These are phyloP conservation scores for Aquilaria sinensis DNA, from an alignment of 345 rosid genomes.

Conservation along the genomic window DNA sequence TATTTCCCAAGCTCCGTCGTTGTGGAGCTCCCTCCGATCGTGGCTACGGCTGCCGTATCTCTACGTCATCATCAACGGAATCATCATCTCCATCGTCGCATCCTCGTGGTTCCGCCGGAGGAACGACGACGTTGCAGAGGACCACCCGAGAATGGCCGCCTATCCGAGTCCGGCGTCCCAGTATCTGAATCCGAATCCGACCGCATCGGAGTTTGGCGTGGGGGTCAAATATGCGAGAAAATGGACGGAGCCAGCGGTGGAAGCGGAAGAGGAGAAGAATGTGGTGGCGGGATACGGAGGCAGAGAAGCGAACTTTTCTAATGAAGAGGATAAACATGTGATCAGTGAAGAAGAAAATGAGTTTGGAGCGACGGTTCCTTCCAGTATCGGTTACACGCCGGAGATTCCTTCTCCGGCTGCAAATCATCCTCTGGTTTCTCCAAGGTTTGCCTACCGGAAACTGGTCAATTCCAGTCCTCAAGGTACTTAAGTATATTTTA, in stretches of 20 bases:
- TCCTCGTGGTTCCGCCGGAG: constrained; percentile 6
- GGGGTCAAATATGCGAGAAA: not conserved
- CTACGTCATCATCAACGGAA: constrained; percentile 16
- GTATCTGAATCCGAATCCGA: not conserved
- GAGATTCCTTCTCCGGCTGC: constrained; percentile 3
- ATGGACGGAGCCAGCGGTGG: not conserved
- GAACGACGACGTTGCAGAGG: constrained; percentile 6
- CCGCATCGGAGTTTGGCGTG: not conserved
- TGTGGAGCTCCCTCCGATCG: constrained; percentile 12
- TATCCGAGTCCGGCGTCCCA: constrained; percentile 3
- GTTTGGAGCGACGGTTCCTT: constrained; percentile 7
- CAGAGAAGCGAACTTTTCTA: no score
- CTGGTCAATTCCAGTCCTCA: constrained; percentile 19
- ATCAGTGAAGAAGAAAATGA: not conserved
- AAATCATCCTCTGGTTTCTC: constrained; percentile 25
- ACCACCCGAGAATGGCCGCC: constrained; percentile 3
- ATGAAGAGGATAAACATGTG: no score
- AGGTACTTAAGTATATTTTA: not conserved
- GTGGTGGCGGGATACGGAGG: constrained; percentile 8
- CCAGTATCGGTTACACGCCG: constrained; percentile 1
- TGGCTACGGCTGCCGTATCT: constrained; percentile 17
- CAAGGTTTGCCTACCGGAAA: constrained; percentile 43
- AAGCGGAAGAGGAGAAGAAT: constrained; percentile 4
- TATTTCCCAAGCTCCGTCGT: constrained; percentile 14
- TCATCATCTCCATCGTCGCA: constrained; percentile 12